These are phyloP conservation scores for Aristolochia fimbriata DNA, from an alignment of 164 flowering plant species.

Conservation along the genomic window DNA sequence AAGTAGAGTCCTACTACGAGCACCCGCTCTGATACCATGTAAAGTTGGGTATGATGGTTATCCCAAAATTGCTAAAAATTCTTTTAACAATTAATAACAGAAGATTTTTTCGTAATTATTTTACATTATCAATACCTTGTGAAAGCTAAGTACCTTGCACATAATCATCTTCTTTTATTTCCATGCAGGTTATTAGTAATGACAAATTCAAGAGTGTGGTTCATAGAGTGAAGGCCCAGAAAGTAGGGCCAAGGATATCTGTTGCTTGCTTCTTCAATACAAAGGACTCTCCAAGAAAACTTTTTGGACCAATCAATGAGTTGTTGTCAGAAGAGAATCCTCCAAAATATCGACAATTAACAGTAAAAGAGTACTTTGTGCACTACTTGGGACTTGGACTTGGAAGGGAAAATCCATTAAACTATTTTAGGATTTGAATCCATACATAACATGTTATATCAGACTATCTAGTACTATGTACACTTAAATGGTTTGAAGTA, in stretches of 20 bases:
- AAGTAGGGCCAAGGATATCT: slow-evolving; percentile 25
- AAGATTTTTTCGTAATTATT: not conserved
- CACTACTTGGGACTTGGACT: too few relatives aligned
- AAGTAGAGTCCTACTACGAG: too few relatives aligned
- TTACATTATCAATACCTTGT: not conserved
- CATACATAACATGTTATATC: too few relatives aligned
- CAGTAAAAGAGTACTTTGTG: not conserved
- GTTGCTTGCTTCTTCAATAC: slow-evolving; percentile 24
- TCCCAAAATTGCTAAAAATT: too few relatives aligned
- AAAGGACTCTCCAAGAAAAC: not conserved
- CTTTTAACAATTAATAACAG: too few relatives aligned
- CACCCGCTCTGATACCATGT: too few relatives aligned
- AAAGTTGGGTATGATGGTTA: too few relatives aligned
- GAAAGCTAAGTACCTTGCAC: not conserved
- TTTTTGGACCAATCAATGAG: slow-evolving; percentile 17
- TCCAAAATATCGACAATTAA: slow-evolving; percentile 13
- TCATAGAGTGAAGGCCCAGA: slow-evolving; percentile 26
- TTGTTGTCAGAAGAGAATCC: slow-evolving; percentile 18
- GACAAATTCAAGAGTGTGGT: slow-evolving; percentile 22
- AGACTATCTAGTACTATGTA: too few relatives aligned
- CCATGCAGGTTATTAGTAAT: slow-evolving; percentile 23
- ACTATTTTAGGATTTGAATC: too few relatives aligned
- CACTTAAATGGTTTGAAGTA: too few relatives aligned
- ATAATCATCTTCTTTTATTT: not conserved
- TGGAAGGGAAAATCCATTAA: too few relatives aligned